These are phyloP conservation scores for Mortierella claussenii DNA, from an alignment of 192 early-diverging fungal species.

Conservation along the genomic window DNA sequence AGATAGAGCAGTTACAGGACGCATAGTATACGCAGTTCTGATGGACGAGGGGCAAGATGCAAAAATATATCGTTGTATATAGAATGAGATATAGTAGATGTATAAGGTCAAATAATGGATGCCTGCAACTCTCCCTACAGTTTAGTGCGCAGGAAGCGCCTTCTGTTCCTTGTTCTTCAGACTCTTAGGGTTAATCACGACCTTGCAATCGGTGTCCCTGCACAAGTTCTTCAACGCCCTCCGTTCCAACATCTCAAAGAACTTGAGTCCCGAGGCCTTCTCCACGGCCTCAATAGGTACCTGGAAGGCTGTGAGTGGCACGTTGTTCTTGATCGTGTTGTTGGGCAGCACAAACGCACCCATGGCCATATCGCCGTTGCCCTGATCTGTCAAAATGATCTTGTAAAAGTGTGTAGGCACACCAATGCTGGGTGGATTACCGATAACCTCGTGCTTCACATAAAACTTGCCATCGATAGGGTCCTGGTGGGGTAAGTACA, in stretches of 20 bases:
- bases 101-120: too few species aligned
- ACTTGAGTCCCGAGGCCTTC: constrained; percentile 72
- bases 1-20: constrained; percentile 32
- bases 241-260: constrained; percentile 71
- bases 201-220: constrained; percentile 57
- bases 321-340: constrained; percentile 68
- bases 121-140: neutral
- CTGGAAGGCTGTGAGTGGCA: constrained; percentile 73
- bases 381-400: constrained; percentile 74
- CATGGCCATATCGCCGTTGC: constrained; percentile 59
- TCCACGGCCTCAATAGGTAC: constrained; percentile 82
- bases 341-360: constrained; percentile 91
- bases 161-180: constrained; percentile 28
- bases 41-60: too few species aligned
- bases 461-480: constrained; percentile 73
- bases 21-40: too few species aligned
- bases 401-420: constrained; percentile 98
- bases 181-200: constrained; percentile 48
- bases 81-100: too few species aligned
- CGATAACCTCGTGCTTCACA: constrained; percentile 90
- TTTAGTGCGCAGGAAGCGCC: constrained; percentile 35
- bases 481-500: constrained; percentile 84
- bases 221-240: constrained; percentile 58
- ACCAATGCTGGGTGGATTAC: constrained; percentile 83
- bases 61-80: too few species aligned